Evolutionary conservation across 768 basidiomycete genomes (phyloP).

Genomic region (Strobilomyces echinocephalus): DNA sequence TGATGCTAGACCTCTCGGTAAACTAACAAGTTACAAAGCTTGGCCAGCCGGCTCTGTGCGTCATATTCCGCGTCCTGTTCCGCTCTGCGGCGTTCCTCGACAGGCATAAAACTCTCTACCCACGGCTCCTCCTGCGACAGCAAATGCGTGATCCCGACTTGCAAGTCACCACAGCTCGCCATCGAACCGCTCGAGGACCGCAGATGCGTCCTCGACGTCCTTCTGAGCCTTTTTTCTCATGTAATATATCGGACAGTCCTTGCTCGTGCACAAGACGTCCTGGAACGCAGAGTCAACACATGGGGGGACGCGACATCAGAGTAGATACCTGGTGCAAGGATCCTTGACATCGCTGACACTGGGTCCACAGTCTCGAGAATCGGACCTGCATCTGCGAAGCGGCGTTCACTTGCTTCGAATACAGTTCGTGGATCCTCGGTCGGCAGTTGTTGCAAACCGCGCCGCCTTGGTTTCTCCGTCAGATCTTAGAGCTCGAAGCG

Average conservation of each 20-base stretch:
- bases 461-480: slow-evolving; percentile 49
- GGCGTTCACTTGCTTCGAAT: slow-evolving; percentile 78
- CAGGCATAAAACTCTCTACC: too few relatives aligned
- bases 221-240: slow-evolving; percentile 86
- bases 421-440: slow-evolving; percentile 80
- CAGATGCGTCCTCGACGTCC: slow-evolving; percentile 75
- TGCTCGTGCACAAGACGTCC: slow-evolving; percentile 96
- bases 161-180: too few relatives aligned
- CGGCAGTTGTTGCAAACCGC: slow-evolving; percentile 95
- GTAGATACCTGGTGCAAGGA: slow-evolving; percentile 73
- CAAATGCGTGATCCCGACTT: too few relatives aligned
- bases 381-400: slow-evolving; percentile 83
- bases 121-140: too few relatives aligned
- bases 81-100: too few relatives aligned
- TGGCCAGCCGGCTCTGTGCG: too few relatives aligned
- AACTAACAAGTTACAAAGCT: too few relatives aligned
- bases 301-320: neutral
- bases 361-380: slow-evolving; percentile 95
- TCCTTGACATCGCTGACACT: slow-evolving; percentile 98
- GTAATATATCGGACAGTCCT: slow-evolving; percentile 43
- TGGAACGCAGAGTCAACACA: slow-evolving; percentile 26
- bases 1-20: too few relatives aligned
- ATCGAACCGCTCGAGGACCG: slow-evolving; percentile 79
- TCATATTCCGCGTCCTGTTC: too few relatives aligned
- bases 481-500: slow-evolving; percentile 1